Base-by-base conservation (phyloP, 2,329 filamentous ascomycete species). In the Cercospora sp. region DNA sequence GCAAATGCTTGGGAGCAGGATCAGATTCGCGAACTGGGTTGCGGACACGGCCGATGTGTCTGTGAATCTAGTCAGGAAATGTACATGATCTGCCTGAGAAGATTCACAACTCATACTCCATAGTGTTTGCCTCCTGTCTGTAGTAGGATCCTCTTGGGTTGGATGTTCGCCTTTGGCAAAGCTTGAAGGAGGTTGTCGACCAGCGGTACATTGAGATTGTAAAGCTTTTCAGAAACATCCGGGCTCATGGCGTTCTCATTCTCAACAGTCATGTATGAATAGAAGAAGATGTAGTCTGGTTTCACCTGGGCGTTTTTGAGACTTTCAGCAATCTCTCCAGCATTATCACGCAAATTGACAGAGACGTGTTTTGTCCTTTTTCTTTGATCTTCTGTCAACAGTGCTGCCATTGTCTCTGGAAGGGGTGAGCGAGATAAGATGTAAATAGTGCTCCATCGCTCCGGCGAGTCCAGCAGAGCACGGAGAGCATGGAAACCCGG, bases 111-210 rank as follows among this genome's bases (percentile, higher is more conserved):
- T 63, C 30, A 63, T 83, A 61, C n/a, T 49, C 70, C 72, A 75
- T 85, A 85, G 70, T 85, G 80, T 74, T 85, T 85, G 12, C 81
- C 81, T 12, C 82, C 82, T 0, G 81, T 83, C 69, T 85, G 83
- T 9, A 83, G 78, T 70, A 84, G 74, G 66, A 85, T 79, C 10
- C 83, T 79, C 58, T 79, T 81, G 0, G 84, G 83, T 4, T 76
- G 77, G 61, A 84, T 81, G 13, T 72, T 69, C 3, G 80, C 76
- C 1, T 81, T 70, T 1, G 75, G 74, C 2, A 85, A 77, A 3
- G 80, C 78, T 10, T 77, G 70, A 30, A 83, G 74, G 73, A 85
- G 84, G 73, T 85, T 85, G 21, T 75, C 71, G 26, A 85, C 76
- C 1, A 85, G 76, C 9, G 66, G 63, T 1, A 65, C 66, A 32